Evolutionary conservation across 306 rosid genomes (phyloP), one percentile per base, ranked within the genome.

Genomic region (Cucumis hystrix): DNA sequence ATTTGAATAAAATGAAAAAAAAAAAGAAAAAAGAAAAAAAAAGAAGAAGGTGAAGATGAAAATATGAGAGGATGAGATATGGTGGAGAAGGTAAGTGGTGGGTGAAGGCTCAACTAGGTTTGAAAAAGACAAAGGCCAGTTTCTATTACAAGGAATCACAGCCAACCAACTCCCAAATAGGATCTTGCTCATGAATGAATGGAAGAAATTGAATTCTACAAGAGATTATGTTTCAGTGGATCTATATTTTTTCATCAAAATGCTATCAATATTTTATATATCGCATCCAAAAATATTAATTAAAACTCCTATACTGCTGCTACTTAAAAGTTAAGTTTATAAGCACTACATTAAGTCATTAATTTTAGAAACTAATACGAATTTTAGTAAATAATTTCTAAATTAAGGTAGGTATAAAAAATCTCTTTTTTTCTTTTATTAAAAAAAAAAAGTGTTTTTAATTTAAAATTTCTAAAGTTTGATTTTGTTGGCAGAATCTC

Each of bases 221-320:
- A 47, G 35, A 47, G 99, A 96, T 88, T 84, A 88, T 87, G 86
- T 82, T 96, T 89, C 88, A 80, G 65, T 86, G 91, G 91, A 86
- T 52, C 57, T 0, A 12, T 5, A 47, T 47, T 47, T 47, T 47
- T 47, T 43, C 10, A 43, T 47, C 0, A 47, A 45, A 45, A 43
- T 43, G 49, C 3, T 43, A 43, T 0, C 37, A 3, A 33, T 33
- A 33, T 33, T 33, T 33, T 33, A 33, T 33, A 33, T 33, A 2
- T 33, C 5, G 37, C 37, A 33, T 0, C 37, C 37, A 4, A 3
- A 33, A 33, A 33, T 0, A 33, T 33, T 33, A 33, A 33, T 33
- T 4, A 33, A 33, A 0, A 30, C 33, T 30, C 33, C 1, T 30
- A 1, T 23, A 23, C 25, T 23, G 33, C 33, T n/a, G n/a, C n/a